phyloP scores from a whole-genome alignment of 177 flowering plant species.

The Vitis hybrid region DNA sequence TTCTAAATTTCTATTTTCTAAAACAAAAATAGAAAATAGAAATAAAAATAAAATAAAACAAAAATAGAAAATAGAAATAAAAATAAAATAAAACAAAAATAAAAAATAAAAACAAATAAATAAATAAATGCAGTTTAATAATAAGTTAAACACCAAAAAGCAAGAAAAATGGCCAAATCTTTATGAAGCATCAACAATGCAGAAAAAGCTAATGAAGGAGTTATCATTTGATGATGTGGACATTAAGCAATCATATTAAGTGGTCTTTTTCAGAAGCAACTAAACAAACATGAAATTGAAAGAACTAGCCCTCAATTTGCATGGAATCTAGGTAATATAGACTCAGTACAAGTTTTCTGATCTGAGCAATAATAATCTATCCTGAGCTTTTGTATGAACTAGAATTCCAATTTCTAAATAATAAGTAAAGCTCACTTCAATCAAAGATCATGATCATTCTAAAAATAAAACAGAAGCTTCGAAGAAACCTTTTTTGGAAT shows the following conservation, averaged over 20 bases:
- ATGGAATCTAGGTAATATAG: neutral
- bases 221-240: neutral
- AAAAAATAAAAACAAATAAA: too few species aligned
- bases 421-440: neutral
- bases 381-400: neutral
- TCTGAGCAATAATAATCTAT: neutral
- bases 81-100: too few species aligned
- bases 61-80: too few species aligned
- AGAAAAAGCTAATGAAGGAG: neutral
- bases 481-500: constrained; percentile 79
- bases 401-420: neutral
- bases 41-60: too few species aligned
- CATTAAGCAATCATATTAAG: neutral
- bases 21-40: too few species aligned
- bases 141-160: neutral
- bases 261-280: neutral
- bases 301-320: neutral
- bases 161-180: neutral
- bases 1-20: too few species aligned
- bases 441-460: constrained; percentile 4
- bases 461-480: neutral
- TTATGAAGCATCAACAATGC: too few species aligned
- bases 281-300: neutral
- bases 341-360: neutral
- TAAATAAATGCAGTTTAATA: neutral